Percentiles rank a stretch among this genome's conserved stretches.
Conservation (phyloP, 2,329 filamentous ascomycete genomes). For the Nemania serpens region DNA sequence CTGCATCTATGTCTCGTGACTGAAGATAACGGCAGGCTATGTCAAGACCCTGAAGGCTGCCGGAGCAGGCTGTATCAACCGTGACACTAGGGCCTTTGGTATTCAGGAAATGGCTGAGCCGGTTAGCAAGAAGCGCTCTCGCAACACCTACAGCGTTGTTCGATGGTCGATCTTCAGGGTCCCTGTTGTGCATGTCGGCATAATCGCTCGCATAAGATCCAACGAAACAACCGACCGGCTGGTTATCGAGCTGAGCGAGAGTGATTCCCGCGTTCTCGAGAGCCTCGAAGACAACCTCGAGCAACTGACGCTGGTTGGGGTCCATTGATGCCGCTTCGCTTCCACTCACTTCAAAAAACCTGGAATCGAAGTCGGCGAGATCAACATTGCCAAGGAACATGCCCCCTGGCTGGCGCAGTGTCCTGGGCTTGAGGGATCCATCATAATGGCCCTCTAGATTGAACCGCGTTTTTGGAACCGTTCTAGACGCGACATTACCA, state of each 20-base stretch:
- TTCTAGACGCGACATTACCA: slow-evolving; percentile 24
- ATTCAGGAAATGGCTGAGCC: slow-evolving; percentile 43
- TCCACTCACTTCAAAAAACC: slow-evolving; percentile 35
- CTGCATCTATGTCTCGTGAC: slow-evolving; percentile 31
- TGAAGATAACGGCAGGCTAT: slow-evolving; percentile 11
- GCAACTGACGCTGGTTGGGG: slow-evolving; percentile 36
- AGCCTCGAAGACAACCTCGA: slow-evolving; percentile 40
- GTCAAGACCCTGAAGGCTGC: slow-evolving; percentile 12
- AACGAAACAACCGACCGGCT: slow-evolving; percentile 32
- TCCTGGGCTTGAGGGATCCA: slow-evolving; percentile 42
- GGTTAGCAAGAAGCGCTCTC: slow-evolving; percentile 38
- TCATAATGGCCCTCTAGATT: slow-evolving; percentile 45
- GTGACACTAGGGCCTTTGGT: slow-evolving; percentile 35
- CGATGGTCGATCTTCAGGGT: slow-evolving; percentile 29
- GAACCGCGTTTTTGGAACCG: slow-evolving; percentile 46
- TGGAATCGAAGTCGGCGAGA: slow-evolving; percentile 42
- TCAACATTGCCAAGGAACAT: slow-evolving; percentile 48
- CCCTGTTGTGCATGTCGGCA: slow-evolving; percentile 28
- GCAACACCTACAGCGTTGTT: not conserved
- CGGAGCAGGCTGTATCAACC: slow-evolving; percentile 18
- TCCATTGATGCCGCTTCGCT: slow-evolving; percentile 33
- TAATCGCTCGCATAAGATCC: slow-evolving; percentile 30
- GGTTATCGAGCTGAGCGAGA: slow-evolving; percentile 24
- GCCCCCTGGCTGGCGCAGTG: slow-evolving; percentile 43
- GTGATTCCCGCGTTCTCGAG: slow-evolving; percentile 38